A percentile compares a stretch with the other conserved stretches of the same genome.
phyloP scores from a whole-genome alignment of 2,329 filamentous ascomycete genomes.

The Sporothrix euskadiensis region DNA sequence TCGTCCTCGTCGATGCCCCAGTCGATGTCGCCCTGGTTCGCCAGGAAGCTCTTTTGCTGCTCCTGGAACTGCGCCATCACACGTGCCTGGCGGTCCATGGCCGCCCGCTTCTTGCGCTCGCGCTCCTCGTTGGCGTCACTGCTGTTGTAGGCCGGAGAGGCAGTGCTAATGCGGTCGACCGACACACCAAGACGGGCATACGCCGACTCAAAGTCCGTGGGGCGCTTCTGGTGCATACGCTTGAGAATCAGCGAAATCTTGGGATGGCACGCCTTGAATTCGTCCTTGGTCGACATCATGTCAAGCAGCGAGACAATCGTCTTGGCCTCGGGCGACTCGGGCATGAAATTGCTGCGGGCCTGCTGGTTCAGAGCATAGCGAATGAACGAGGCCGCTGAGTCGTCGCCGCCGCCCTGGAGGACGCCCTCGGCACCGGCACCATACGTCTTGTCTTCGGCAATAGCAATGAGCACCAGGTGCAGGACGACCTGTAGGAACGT shows the following conservation, averaged over 20 bases:
- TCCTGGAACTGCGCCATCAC: conserved; percentile 99
- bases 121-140: conserved; percentile 66
- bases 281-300: conserved; percentile 64
- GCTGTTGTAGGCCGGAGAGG: conserved; percentile 71
- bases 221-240: conserved; percentile 80
- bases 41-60: conserved; percentile 92
- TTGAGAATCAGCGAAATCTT: conserved; percentile 83
- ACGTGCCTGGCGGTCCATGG: conserved; percentile 81
- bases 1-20: conserved; percentile 80
- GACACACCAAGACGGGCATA: conserved; percentile 65
- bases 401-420: not conserved
- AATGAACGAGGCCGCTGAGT: conserved; percentile 63
- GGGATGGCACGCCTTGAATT: conserved; percentile 78
- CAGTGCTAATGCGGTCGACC: conserved; percentile 76
- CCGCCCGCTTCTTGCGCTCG: conserved; percentile 86
- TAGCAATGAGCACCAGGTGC: conserved; percentile 81
- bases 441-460: conserved; percentile 72
- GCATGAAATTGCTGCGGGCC: conserved; percentile 59
- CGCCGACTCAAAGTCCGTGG: conserved; percentile 68
- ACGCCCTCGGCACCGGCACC: conserved; percentile 34
- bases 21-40: conserved; percentile 81
- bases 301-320: conserved; percentile 67
- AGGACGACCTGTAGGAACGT: conserved; percentile 89
- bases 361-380: conserved; percentile 66
- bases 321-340: conserved; percentile 55